Conservation (phyloP, 140 eudicot genomes). For the Anethum foeniculum region DNA sequence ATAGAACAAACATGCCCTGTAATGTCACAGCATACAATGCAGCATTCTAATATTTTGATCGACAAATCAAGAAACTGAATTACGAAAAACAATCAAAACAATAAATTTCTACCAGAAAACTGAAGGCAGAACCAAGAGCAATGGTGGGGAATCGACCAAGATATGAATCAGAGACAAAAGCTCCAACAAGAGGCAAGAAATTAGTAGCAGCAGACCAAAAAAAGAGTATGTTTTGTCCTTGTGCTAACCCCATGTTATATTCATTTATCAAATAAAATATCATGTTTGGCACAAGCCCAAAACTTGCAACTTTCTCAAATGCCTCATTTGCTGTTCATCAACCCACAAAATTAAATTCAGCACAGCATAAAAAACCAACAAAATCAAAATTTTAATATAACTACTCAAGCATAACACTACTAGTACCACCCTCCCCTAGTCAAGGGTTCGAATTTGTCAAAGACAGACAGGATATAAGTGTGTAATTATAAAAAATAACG, state of each 20-base stretch:
- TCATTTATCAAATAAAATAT: slow-evolving; percentile 63
- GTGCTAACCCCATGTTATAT: slow-evolving; percentile 54
- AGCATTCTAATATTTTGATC: neutral
- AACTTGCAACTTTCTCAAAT: slow-evolving; percentile 89
- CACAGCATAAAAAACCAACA: too few relatives aligned
- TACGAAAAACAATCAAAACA: neutral
- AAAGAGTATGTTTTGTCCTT: slow-evolving; percentile 52
- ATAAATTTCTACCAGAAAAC: slow-evolving; percentile 44
- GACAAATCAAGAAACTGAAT: neutral
- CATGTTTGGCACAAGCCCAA: slow-evolving; percentile 78
- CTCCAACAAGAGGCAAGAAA: slow-evolving; percentile 80
- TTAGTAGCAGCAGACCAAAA: slow-evolving; percentile 75
- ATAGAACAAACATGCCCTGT: slow-evolving; percentile 64
- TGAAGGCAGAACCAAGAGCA: slow-evolving; percentile 57
- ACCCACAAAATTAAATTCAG: neutral
- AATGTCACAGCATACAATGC: slow-evolving; percentile 6
- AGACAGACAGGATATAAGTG: too few relatives aligned
- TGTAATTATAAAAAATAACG: too few relatives aligned
- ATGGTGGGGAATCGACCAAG: slow-evolving; percentile 82
- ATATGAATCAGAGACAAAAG: slow-evolving; percentile 84
- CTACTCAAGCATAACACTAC: neutral
- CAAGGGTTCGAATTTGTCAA: too few relatives aligned
- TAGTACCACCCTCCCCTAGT: too few relatives aligned
- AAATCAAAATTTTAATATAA: neutral
- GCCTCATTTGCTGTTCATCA: slow-evolving; percentile 72